A percentile compares a stretch with the other conserved stretches of the same genome.
These are phyloP conservation scores for Trametopsis cervina DNA, from an alignment of 768 basidiomycete species.

Conservation along the genomic window DNA sequence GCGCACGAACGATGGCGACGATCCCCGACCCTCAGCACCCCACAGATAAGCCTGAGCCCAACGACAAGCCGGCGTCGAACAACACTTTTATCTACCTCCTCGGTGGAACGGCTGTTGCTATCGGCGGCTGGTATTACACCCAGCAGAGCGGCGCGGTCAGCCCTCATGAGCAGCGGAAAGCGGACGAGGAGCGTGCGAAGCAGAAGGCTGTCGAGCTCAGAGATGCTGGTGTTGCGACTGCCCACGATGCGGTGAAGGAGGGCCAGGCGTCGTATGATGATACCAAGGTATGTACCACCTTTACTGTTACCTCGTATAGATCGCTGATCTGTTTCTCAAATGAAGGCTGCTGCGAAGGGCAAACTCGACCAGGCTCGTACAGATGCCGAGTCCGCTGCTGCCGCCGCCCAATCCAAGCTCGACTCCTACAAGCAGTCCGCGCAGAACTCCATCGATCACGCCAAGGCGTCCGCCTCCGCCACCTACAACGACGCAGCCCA, in stretches of 20 bases:
- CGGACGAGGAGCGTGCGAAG: constrained; percentile 28
- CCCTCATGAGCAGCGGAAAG: constrained; percentile 18
- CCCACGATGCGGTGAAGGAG: constrained; percentile 24
- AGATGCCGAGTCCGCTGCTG: constrained; percentile 21
- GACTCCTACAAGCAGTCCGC: constrained; percentile 22
- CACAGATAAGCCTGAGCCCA: constrained; percentile 16
- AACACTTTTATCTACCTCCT: constrained; percentile 24
- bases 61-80: constrained; percentile 14
- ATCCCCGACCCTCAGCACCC: constrained; percentile 20
- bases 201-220: constrained; percentile 23
- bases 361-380: constrained; percentile 22
- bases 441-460: constrained; percentile 20
- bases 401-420: constrained; percentile 22
- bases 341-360: constrained; percentile 20
- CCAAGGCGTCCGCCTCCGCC: constrained; percentile 18
- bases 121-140: constrained; percentile 34
- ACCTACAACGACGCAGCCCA: constrained; percentile 25
- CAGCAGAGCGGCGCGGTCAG: constrained; percentile 13
- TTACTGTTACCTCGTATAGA: no score
- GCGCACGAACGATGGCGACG: constrained; percentile 17
- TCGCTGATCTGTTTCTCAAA: no score
- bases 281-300: constrained; percentile 24
- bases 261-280: constrained; percentile 27
- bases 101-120: constrained; percentile 22
- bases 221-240: constrained; percentile 26